These are phyloP conservation scores for Fennellomyces sp. DNA, from an alignment of 371 early-diverging fungal species.

Conservation along the genomic window DNA sequence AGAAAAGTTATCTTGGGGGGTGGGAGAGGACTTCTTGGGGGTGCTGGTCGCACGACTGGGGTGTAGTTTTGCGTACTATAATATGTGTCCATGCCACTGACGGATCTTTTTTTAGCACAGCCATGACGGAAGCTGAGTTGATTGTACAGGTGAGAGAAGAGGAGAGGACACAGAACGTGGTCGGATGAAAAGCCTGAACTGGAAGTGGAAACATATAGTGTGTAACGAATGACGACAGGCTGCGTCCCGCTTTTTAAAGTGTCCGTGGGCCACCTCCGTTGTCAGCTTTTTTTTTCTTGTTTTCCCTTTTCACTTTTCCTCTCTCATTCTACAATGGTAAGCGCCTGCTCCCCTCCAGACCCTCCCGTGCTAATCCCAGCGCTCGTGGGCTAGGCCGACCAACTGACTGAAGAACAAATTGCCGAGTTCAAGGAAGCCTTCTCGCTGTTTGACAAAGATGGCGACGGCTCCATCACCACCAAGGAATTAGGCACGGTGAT, in stretches of 20 bases:
- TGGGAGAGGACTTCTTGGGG: no score
- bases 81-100: no score
- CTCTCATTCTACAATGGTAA: background rate
- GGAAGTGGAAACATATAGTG: no score
- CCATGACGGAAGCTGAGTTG: no score
- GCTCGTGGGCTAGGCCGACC: conserved; percentile 74
- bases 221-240: background rate
- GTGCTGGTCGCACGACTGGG: no score
- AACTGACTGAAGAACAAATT: conserved; percentile 91
- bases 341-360: background rate
- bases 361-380: background rate
- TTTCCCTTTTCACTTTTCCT: background rate
- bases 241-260: conserved; percentile 5
- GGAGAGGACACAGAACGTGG: no score
- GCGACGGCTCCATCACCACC: conserved; percentile 89
- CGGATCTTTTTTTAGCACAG: no score
- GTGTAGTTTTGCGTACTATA: no score
- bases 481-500: conserved; percentile 90
- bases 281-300: conserved; percentile 2
- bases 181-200: no score
- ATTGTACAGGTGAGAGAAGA: no score
- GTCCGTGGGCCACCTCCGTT: background rate
- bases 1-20: no score
- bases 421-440: conserved; percentile 69
- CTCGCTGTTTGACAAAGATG: conserved; percentile 63